Base-by-base conservation (phyloP, 345 rosid species). In the Nephelium lappaceum region DNA sequence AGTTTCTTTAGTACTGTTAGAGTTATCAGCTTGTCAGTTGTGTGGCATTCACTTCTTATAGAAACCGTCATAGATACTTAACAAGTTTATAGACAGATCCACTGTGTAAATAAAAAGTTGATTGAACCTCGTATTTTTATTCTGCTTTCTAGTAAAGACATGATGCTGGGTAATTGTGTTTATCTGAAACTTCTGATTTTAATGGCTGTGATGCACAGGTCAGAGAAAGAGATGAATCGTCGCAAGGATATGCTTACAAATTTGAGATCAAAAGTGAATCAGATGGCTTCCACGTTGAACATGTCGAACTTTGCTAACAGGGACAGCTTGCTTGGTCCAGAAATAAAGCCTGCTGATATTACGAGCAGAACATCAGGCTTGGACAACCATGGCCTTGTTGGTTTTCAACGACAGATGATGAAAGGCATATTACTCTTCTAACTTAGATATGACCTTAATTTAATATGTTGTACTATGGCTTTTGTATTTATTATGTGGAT, bases 221-320 rank as follows among this genome's bases (percentile, higher is more conserved):
- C 98, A 6, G 98, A 92, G 82, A 96, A 91, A 83, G 99, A 96
- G 89, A 90, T 94, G 91, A 96, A 96, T 79, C 93, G 94, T 49
- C 97, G 99, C 67, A 94, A 84, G 86, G 99, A 96, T 82, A 89
- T 91, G 97, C 83, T 89, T 67, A 84, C 88, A 39, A 93, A 91
- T 85, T 67, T 94, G 86, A 91, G 93, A 79, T 82, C 92, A 38
- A 92, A 90, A 82, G 91, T 89, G 25, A 91, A 81, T 79, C 97
- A 94, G 84, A 93, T 94, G 98, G 98, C 92, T 68, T 81, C 86
- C 79, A 57, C 89, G 2, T 85, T 96, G 93, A 93, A 91, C 84
- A 93, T 96, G 98, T 91, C 97, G 8, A 91, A 85, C 81, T 88
- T 89, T 71, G 94, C 97, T 27, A 89, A 85, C 78, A 88, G 93